Percentiles rank a stretch among this genome's conserved stretches.
Evolutionary conservation across 805 yeast genomes (phyloP).

Genomic region (Metschnikowia sp.): DNA sequence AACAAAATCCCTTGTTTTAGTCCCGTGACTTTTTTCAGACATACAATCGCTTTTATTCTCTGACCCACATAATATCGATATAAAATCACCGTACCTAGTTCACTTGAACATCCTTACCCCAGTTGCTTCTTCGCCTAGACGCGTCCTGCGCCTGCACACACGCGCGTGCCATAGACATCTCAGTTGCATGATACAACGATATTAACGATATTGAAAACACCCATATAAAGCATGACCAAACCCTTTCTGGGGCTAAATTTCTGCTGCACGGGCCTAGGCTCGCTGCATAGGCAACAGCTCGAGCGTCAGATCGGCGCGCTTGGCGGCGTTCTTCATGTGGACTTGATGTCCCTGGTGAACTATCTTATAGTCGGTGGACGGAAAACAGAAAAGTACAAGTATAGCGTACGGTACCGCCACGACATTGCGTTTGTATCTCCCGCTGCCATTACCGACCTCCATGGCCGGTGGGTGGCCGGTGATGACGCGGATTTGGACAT

Average conservation of each 20-base stretch:
- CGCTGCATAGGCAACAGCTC: conserved; percentile 39
- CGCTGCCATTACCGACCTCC: conserved; percentile 40
- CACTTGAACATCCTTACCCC: no score
- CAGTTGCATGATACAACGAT: no score
- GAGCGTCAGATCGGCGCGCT: conserved; percentile 46
- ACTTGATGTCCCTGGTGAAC: conserved; percentile 59
- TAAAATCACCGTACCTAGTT: no score
- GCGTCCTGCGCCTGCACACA: no score
- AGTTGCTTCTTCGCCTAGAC: no score
- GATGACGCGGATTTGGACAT: conserved; percentile 33
- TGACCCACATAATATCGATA: no score
- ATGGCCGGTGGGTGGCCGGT: conserved; percentile 54
- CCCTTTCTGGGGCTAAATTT: conserved; percentile 50
- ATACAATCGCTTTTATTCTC: no score
- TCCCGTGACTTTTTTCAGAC: no score
- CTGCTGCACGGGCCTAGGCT: conserved; percentile 54
- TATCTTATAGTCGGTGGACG: conserved; percentile 58
- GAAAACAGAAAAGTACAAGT: conserved; percentile 53
- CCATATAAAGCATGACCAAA: conserved; percentile 12
- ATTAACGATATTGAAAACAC: background rate
- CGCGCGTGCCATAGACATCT: no score
- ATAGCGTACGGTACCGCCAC: conserved; percentile 46
- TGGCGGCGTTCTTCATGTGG: conserved; percentile 58
- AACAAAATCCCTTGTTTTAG: no score
- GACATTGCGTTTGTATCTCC: conserved; percentile 58